Conservation (phyloP, 2,329 filamentous ascomycete genomes). For the Ophiostoma tasmaniense region DNA sequence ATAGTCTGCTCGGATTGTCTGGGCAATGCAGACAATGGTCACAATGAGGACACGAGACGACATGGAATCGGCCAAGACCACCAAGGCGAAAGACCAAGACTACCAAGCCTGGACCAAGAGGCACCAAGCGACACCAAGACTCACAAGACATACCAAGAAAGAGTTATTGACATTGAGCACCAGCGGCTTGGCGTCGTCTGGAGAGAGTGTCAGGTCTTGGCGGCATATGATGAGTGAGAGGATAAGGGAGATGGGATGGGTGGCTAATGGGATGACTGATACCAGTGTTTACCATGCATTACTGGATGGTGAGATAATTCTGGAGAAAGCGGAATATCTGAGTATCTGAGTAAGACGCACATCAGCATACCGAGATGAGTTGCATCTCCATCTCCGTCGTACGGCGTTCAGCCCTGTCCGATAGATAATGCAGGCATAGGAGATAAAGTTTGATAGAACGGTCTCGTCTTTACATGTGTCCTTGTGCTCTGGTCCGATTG, state of each 20-base stretch:
- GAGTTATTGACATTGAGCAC: not conserved
- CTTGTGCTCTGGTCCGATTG: not conserved
- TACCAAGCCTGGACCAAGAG: not conserved
- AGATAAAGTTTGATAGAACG: not conserved
- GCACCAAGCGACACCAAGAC: not conserved
- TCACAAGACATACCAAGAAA: conserved; percentile 5
- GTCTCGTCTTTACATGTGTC: not conserved
- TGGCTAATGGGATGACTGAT: not conserved
- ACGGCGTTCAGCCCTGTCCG: not conserved
- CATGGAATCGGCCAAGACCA: conserved; percentile 3
- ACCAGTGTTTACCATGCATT: not conserved
- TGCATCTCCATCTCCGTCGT: not conserved
- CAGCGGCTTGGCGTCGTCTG: conserved; percentile 1
- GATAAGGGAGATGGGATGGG: not conserved
- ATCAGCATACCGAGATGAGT: not conserved
- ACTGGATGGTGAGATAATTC: not conserved
- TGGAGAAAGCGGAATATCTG: not conserved
- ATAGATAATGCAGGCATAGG: not conserved
- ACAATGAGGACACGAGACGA: not conserved
- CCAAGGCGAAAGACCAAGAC: not conserved
- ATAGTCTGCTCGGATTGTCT: not conserved
- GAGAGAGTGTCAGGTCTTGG: conserved; percentile 1
- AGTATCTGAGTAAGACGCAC: not conserved
- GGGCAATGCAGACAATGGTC: not conserved
- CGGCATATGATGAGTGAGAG: not conserved